phyloP scores from a whole-genome alignment of 441 rosid species.

The Theobroma grandiflorum region DNA sequence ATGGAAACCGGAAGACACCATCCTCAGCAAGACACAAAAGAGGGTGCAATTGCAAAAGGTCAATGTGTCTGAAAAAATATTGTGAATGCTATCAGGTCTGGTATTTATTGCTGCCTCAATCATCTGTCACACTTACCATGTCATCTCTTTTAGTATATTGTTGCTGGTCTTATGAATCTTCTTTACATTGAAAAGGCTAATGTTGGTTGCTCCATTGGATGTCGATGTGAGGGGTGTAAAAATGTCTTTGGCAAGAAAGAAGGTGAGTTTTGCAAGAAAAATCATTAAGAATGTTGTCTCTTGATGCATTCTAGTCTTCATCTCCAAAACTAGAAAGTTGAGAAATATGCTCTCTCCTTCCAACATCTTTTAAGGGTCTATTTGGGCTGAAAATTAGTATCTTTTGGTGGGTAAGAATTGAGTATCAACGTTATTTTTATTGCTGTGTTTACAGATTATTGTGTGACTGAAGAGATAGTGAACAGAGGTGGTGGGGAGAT shows the following conservation, averaged over 20 bases:
- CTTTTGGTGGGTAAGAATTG: conserved; percentile 1
- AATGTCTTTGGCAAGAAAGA: conserved; percentile 63
- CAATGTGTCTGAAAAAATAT: conserved; percentile 70
- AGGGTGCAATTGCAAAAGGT: conserved; percentile 81
- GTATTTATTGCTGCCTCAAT: background rate
- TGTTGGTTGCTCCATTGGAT: conserved; percentile 72
- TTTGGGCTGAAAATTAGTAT: conserved; percentile 20
- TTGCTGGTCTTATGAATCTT: conserved; percentile 17
- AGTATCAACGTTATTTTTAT: background rate
- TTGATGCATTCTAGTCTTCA: background rate
- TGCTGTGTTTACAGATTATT: conserved; percentile 40
- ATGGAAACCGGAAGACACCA: conserved; percentile 40
- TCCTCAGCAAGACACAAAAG: conserved; percentile 68
- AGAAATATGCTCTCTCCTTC: background rate
- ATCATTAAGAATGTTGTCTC: background rate
- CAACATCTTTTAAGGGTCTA: conserved; percentile 16
- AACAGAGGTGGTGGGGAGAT: conserved; percentile 35
- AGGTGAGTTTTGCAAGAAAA: conserved; percentile 43
- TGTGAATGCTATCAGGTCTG: conserved; percentile 82
- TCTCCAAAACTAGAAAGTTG: background rate
- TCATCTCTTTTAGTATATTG: conserved; percentile 15
- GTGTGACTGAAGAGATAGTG: conserved; percentile 36
- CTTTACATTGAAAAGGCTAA: conserved; percentile 52
- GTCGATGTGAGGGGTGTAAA: conserved; percentile 75
- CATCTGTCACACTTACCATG: background rate